Evolutionary conservation across 2,329 filamentous ascomycete genomes (phyloP), one percentile per base, ranked within the genome.

Genomic region (Bipolaris victoriae): DNA sequence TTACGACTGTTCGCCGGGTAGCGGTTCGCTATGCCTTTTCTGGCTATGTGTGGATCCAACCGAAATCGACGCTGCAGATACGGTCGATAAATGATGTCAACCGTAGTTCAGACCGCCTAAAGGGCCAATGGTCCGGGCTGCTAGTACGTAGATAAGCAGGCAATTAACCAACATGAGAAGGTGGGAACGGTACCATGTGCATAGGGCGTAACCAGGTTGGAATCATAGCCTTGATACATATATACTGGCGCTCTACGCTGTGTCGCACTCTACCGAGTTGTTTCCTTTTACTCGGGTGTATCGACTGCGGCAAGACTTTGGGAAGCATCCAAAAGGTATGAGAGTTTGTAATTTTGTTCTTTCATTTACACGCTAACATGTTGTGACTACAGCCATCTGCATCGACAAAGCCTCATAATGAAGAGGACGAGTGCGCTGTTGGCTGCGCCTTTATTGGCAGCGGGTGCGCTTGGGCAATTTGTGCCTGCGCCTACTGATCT

Each of bases 401-500:
- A 29, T 10, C 9, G 7, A 29, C 1, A 10, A 29, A 29, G 9
- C 33, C 31, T 48, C 24, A 45, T 24, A 0, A 67, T 67, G 64
- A 63, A 57, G 41, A 36, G 35, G 29, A 31, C 53, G 13, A 45
- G 44, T 35, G 62, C 61, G 50, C 45, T 67, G 15, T 53, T 50
- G 22, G 51, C 57, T n/a, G 46, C 55, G 29, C 40, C 65, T 35
- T 62, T 69, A 45, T 33, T 73, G 43, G 67, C 59, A 26, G 61
- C 66, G 11, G 55, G 63, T 48, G 52, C 54, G 29, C 44, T 62
- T 26, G 69, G 69, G 4, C 81, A 83, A 64, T 82, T 83, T 52
- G 77, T 83, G 3, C 66, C 78, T 18, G 68, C 79, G 15, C 80
- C 81, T 0, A 77, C 76, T 1, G 74, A 82, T 60, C 71, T 82